Evolutionary conservation across 164 flowering plant genomes (phyloP), one percentile per base, ranked within the genome.

Genomic region (Magnolia sinica): DNA sequence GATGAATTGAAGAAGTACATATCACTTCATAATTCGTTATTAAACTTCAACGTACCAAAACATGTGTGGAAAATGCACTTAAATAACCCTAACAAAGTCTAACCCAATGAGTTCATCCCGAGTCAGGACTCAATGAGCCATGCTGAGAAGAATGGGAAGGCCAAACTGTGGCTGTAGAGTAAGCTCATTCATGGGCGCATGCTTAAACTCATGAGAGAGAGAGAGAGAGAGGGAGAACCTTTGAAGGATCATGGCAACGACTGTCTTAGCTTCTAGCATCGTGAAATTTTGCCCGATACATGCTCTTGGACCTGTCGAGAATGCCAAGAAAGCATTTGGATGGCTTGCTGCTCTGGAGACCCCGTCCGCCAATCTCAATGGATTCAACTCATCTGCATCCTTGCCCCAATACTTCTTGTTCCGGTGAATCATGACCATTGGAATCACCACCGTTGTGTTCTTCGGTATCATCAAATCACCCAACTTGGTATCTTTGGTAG

Each of bases 331-430:
- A 11, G 88, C 89, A 67, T 76, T 81, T 52, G 88, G 87, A 65
- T 85, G 85, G 50, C 73, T 83, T 14, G 84, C 82, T 2, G 87
- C 87, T 68, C 75, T 77, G 1, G 87, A 51, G 2, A 81, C 20
- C 8, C 87, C 87, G 27, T 86, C 72, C 0, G 64, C 10, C 59
- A 88, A 88, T 74, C 89, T 75, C 66, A 63, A 4, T 5, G 88
- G 90, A 20, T 85, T 86, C 79, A 88, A 86, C 61, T 84, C 79
- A 27, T 77, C 76, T n/a, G 87, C 87, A 65, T 87, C 89, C 61
- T 80, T 77, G 19, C 87, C 87, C 89, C 89, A 87, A 61, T 75
- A 71, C 63, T 77, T 77, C 70, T 75, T 70, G 68, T 73, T 55
- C 19, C 79, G 49, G 16, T 84, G 86, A 19, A 84, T 75, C 73